Evolutionary conservation across 768 basidiomycete species (phyloP).

Genomic region (Kwoniella newhampshirensis): DNA sequence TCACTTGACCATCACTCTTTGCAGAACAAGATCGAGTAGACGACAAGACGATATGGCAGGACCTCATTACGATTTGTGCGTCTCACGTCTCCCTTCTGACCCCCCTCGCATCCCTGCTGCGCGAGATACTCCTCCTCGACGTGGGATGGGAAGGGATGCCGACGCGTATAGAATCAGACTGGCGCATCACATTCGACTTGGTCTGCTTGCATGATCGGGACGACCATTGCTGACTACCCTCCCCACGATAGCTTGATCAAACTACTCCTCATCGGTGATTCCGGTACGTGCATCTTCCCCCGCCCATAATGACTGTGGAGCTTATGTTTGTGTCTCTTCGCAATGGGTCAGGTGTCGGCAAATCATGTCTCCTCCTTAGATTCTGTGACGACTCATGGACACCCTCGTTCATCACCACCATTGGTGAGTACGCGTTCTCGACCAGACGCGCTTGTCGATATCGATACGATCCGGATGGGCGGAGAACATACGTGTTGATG

Average conservation of each 20-base stretch:
- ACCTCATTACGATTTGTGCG: conserved; percentile 97
- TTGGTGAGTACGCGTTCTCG: too few species aligned
- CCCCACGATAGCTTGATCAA: conserved; percentile 53
- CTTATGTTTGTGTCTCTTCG: background rate
- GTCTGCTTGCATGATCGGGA: too few species aligned
- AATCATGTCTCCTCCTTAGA: conserved; percentile 64
- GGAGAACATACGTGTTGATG: too few species aligned
- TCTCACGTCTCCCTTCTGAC: conserved; percentile 46
- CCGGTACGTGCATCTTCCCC: conserved; percentile 60
- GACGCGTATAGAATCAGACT: too few species aligned
- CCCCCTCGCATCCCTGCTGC: too few species aligned
- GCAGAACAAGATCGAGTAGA: conserved; percentile 1
- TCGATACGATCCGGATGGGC: too few species aligned
- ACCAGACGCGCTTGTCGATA: too few species aligned
- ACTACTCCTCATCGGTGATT: conserved; percentile 95
- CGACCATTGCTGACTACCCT: background rate
- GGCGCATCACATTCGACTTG: too few species aligned
- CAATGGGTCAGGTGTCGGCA: conserved; percentile 70
- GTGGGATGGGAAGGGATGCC: background rate
- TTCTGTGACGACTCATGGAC: conserved; percentile 99
- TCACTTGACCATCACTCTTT: background rate
- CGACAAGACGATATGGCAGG: conserved; percentile 44
- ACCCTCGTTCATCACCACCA: conserved; percentile 97
- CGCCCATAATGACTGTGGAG: background rate
- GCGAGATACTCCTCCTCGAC: too few species aligned